A percentile compares a stretch with the other conserved stretches of the same genome.
phyloP scores from a whole-genome alignment of 805 yeast genomes.

The Monosporozyma aerobia region DNA sequence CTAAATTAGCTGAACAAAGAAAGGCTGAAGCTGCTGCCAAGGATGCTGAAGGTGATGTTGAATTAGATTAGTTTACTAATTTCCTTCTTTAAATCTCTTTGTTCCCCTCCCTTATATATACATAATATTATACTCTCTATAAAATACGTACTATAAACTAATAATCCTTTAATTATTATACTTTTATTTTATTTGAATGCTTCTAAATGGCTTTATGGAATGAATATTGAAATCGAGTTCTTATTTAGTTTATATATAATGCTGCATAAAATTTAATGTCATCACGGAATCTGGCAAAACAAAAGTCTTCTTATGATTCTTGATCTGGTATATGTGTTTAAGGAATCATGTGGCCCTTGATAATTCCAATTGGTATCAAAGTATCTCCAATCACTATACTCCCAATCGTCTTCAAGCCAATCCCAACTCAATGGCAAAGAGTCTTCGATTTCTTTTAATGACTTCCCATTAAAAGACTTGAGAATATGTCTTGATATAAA shows the following conservation, averaged over 20 bases:
- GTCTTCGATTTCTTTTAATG: constrained; percentile 3
- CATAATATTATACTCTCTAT: background rate
- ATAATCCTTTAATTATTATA: background rate
- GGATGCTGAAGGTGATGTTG: constrained; percentile 32
- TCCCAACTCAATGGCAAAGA: constrained; percentile 22
- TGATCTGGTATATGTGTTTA: constrained; percentile 22
- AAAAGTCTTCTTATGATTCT: constrained; percentile 20
- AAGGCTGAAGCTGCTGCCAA: constrained; percentile 37
- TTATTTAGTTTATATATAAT: background rate
- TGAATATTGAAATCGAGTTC: background rate
- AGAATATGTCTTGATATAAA: background rate
- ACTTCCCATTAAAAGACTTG: background rate
- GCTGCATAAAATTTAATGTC: background rate
- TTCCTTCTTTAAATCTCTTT: background rate
- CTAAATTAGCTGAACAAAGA: constrained; percentile 72
- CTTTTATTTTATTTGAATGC: background rate
- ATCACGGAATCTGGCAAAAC: constrained; percentile 5
- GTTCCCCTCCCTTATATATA: background rate
- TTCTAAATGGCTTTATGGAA: background rate
- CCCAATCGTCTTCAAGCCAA: constrained; percentile 26
- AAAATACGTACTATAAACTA: background rate
- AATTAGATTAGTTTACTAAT: constrained; percentile 22
- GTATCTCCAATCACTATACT: constrained; percentile 19
- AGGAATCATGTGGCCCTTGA: constrained; percentile 19
- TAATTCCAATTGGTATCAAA: constrained; percentile 21